Evolutionary conservation across 2,329 filamentous ascomycete species (phyloP), one percentile per base, ranked within the genome.

Genomic region (Talaromyces sp.): DNA sequence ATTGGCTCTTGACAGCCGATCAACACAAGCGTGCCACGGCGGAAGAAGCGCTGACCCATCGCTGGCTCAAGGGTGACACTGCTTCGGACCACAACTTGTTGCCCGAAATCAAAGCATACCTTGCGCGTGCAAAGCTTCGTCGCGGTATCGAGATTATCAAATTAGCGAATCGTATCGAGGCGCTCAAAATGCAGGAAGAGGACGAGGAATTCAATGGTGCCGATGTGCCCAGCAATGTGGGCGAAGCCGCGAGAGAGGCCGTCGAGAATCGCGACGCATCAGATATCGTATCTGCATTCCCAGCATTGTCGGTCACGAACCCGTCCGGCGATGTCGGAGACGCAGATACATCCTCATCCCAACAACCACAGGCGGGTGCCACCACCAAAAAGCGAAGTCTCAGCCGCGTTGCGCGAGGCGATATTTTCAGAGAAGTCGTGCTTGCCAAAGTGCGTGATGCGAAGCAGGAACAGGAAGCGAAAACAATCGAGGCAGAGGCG

Each of bases 121-220:
- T 96, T 79, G 90, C 93, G 68, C 93, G 93, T 79, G 92, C 92
- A 65, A 92, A 93, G 68, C 90, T 99, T 71, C 90, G 90, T 78
- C 90, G 94, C 69, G 94, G 93, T 73, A 96, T 99, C 81, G 92
- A 98, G 79, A 89, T 97, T 74, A 91, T 98, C 83, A 97, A 96
- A 81, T 87, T 99, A 63, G 88, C 92, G 69, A 97, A 97, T 81
- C 91, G 94, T 69, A 98, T 99, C 81, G 92, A 97, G 77, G 86
- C 91, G 37, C 89, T 99, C 81, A 96, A 93, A 81, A 90, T 96
- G 82, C 90, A 95, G 77, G 93, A 97, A 73, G 93, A 97, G 69
- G 92, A 90, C 6, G 88, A 95, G 66, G 88, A 91, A 65, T 88
- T 82, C 31, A 82, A 85, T 13, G 83, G 83, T 58, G 76, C 82